Conservation (phyloP, 2,329 filamentous ascomycete species). For the Camillea tinctor region DNA sequence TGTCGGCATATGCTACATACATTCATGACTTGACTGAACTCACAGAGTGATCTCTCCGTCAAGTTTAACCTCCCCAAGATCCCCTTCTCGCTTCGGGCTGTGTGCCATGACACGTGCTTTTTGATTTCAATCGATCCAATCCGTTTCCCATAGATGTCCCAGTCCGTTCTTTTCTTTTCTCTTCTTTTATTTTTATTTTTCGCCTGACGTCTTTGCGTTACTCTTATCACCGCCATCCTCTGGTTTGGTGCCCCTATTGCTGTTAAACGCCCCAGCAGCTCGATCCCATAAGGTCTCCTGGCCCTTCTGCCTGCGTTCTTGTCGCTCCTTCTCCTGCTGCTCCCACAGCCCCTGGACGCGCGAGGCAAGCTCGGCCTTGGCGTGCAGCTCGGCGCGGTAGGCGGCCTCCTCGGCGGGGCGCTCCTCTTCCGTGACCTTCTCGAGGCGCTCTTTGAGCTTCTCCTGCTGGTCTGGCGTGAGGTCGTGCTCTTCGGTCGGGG, state of each 20-base stretch:
- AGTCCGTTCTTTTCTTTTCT: not conserved
- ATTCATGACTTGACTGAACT: too few relatives aligned
- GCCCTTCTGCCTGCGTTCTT: constrained; percentile 57
- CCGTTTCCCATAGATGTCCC: too few relatives aligned
- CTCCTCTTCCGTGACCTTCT: constrained; percentile 58
- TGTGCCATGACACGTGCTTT: too few relatives aligned
- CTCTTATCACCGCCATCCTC: constrained; percentile 10
- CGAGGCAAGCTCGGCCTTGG: constrained; percentile 58
- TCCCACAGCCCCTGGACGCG: constrained; percentile 55
- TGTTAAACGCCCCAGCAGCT: constrained; percentile 32
- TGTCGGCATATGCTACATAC: too few relatives aligned
- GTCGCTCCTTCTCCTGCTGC: constrained; percentile 53
- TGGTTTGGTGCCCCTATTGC: constrained; percentile 6
- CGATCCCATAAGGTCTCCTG: constrained; percentile 45
- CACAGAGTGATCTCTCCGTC: too few relatives aligned
- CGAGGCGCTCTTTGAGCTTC: constrained; percentile 53
- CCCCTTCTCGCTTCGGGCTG: too few relatives aligned
- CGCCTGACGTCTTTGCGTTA: not conserved
- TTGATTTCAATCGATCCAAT: too few relatives aligned
- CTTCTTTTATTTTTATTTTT: not conserved
- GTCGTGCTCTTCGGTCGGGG: constrained; percentile 12
- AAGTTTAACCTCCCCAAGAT: too few relatives aligned
- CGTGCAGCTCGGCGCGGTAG: constrained; percentile 60
- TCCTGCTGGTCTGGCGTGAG: constrained; percentile 50
- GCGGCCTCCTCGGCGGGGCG: constrained; percentile 62